A percentile compares a stretch with the other conserved stretches of the same genome.
Conservation (phyloP, 208 protist genomes). For the Naegleria gruberi region DNA sequence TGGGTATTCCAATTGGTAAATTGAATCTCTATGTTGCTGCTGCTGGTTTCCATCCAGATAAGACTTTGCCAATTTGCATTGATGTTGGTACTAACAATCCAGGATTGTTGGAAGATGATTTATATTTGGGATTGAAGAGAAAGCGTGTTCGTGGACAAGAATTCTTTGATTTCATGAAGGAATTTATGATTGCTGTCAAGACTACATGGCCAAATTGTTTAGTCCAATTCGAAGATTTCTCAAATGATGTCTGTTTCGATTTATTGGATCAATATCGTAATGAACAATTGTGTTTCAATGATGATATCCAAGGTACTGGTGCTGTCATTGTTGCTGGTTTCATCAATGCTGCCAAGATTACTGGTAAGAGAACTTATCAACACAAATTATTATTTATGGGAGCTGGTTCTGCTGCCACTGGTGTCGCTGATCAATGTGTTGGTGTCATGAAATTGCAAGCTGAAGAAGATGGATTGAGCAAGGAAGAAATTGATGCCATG, state of each 20-base stretch:
- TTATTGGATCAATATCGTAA: constrained; percentile 82
- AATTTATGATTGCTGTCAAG: constrained; percentile 72
- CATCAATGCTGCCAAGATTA: constrained; percentile 65
- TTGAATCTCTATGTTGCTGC: constrained; percentile 77
- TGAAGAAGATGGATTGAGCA: constrained; percentile 37
- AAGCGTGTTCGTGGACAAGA: constrained; percentile 51
- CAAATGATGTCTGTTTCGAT: constrained; percentile 79
- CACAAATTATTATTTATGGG: constrained; percentile 58
- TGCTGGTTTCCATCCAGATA: constrained; percentile 65
- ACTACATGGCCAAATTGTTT: constrained; percentile 63
- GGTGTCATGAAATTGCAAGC: constrained; percentile 55
- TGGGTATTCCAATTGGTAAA: constrained; percentile 89
- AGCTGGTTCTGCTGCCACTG: constrained; percentile 80
- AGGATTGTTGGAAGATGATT: constrained; percentile 54
- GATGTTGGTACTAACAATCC: constrained; percentile 80
- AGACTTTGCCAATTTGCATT: constrained; percentile 73
- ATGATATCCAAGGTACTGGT: constrained; percentile 91
- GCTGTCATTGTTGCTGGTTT: constrained; percentile 68
- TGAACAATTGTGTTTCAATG: constrained; percentile 88
- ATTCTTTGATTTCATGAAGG: constrained; percentile 79
- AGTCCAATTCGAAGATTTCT: constrained; percentile 93
- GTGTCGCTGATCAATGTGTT: constrained; percentile 84
- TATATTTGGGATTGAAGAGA: constrained; percentile 71
- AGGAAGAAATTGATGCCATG: constrained; percentile 57
- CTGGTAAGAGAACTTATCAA: background rate